Conservation (phyloP, 2,329 filamentous ascomycete species). For the Intubia oerlemansii region DNA sequence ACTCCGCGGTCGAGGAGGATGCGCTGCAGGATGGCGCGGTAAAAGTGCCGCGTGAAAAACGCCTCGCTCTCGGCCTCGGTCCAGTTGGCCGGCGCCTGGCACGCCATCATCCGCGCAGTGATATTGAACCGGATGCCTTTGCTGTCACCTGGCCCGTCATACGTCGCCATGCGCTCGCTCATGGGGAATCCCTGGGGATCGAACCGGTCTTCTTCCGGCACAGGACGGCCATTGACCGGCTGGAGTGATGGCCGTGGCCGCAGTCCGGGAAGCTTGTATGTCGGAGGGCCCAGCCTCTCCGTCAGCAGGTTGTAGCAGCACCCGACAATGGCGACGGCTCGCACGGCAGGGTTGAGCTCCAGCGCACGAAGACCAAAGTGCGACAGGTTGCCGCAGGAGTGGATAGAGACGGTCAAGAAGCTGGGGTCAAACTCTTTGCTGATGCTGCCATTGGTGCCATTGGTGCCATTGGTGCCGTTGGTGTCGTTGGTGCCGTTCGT, state of each 20-base stretch:
- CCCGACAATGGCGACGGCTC: conserved; percentile 84
- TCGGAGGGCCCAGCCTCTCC: conserved; percentile 68
- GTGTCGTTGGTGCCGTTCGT: background rate
- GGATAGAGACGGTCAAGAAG: conserved; percentile 81
- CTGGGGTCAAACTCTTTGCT: conserved; percentile 11
- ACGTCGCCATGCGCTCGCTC: conserved; percentile 41
- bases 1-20: conserved; percentile 78
- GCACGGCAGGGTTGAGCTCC: conserved; percentile 61
- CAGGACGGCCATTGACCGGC: conserved; percentile 45
- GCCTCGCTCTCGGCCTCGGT: conserved; percentile 54
- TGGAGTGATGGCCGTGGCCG: conserved; percentile 38
- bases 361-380: conserved; percentile 84
- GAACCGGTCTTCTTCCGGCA: conserved; percentile 44
- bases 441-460: too few relatives aligned
- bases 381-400: conserved; percentile 93
- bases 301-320: conserved; percentile 97
- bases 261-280: conserved; percentile 62
- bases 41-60: conserved; percentile 90
- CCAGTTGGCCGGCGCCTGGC: conserved; percentile 91
- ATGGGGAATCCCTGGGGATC: conserved; percentile 92
- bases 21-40: conserved; percentile 70
- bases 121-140: conserved; percentile 69
- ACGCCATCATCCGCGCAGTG: conserved; percentile 94
- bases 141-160: too few relatives aligned
- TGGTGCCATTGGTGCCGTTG: background rate